A percentile compares a stretch with the other conserved stretches of the same genome.
Evolutionary conservation across 768 basidiomycete genomes (phyloP).

Genomic region (Boletellus emodensis): DNA sequence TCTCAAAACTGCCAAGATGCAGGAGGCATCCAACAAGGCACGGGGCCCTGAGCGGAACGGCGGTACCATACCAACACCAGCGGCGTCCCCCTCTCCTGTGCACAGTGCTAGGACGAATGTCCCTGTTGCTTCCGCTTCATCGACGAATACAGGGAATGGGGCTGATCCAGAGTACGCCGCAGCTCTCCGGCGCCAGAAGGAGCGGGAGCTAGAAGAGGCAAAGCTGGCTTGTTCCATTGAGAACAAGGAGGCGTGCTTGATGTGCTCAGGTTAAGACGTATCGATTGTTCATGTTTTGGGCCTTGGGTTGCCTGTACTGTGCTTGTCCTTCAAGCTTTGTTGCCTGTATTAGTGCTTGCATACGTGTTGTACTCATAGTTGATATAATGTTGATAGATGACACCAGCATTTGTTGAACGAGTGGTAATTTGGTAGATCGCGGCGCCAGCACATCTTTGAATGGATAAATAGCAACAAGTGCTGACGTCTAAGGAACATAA

Average conservation of each 20-base stretch:
- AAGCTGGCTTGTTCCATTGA: conserved; percentile 82
- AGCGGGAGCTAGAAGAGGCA: conserved; percentile 76
- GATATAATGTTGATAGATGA: background rate
- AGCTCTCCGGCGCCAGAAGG: conserved; percentile 64
- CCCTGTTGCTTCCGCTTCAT: conserved; percentile 23
- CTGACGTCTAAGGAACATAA: background rate
- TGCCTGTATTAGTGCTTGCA: conserved; percentile 12
- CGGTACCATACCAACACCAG: conserved; percentile 21
- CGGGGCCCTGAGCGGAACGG: conserved; percentile 11
- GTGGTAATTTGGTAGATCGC: background rate
- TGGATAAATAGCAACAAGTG: conserved; percentile 1
- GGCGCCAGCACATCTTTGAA: background rate
- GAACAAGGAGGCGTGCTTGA: conserved; percentile 91
- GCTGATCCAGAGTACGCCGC: conserved; percentile 73
- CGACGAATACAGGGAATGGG: conserved; percentile 32
- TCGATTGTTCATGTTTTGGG: background rate
- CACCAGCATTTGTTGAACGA: background rate
- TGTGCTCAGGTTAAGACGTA: conserved; percentile 72
- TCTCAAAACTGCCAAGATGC: conserved; percentile 52
- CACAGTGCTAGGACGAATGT: conserved; percentile 32
- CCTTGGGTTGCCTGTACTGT: conserved; percentile 7
- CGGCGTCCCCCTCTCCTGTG: conserved; percentile 26
- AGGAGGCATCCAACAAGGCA: conserved; percentile 20
- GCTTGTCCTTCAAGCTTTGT: background rate
- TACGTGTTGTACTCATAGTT: conserved; percentile 18